Evolutionary conservation across 768 basidiomycete species (phyloP), one percentile per base, ranked within the genome.

Genomic region (Mycena leptocephala): DNA sequence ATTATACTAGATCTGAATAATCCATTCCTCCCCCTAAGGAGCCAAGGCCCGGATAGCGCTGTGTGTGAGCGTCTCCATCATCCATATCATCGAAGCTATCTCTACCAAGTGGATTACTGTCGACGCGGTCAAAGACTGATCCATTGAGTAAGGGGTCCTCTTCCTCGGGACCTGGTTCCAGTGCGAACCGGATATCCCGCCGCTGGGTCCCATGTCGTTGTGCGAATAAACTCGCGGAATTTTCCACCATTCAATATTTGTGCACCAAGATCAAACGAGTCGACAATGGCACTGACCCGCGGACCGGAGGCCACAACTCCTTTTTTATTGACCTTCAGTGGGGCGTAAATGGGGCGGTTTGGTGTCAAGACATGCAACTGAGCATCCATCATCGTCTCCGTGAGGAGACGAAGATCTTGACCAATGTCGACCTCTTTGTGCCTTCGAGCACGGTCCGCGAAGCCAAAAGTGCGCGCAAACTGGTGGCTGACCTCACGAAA

Each of bases 191-290:
- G 69, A 37, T 70, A 70, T 48, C 69, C 69, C 35, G 58, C 56
- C 6, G 72, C 80, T 16, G 81, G 79, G 67, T 83, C 81, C 43
- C 64, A 82, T 0, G 80, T 76, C 1, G 82, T 82, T 26, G 46
- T 20, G 18, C 70, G 41, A 16, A 80, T 65, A 65, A 81, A 83
- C 16, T 82, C 80, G 0, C 28, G 26, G 48, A 80, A 83, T 55
- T 83, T 83, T 22, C 69, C 69, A 11, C 76, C 58, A 10, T 78
- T 58, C 79, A 77, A 81, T 16, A 70, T 48, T 18, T 78, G 71
- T 0, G 79, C 75, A 1, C 81, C 82, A 24, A 24, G 48, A 13
- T 73, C 79, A 2, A 72, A 33, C 0, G 78, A 48, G 53, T 81
- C 82, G n/a, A 81, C 13, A 22, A 83, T 77, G 1, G 78, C 74